Evolutionary conservation across 345 rosid species (phyloP), one percentile per base, ranked within the genome.

Genomic region (Eutrema yunnanense): DNA sequence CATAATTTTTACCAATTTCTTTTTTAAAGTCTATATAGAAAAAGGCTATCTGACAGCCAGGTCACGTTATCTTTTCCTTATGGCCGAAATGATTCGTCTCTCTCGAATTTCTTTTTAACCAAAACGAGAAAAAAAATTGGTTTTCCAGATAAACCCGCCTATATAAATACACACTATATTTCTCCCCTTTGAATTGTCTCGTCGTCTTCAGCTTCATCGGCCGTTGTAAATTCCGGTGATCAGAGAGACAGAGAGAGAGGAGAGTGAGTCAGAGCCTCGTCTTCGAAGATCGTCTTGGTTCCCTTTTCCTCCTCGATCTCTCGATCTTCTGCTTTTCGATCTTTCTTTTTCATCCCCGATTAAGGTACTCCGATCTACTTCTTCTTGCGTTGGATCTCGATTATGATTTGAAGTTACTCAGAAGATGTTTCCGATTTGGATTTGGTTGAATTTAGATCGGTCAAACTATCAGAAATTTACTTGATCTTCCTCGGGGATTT

Each of bases 41-140:
- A 65, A 60, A 62, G 19, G 64, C 80, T 77, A 80, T 68, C 83
- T 50, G 16, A 60, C 67, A 71, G 79, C 79, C 86, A 81, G 85
- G 84, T 82, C 85, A 86, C 78, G 73, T 78, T 76, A 73, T 79
- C 81, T 61, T 80, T 82, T 74, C 79, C 74, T 60, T 22, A 72
- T 76, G 83, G 79, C 54, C 63, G 74, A 61, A 84, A 83, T 84
- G 86, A 82, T 82, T 78, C 80, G 61, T 70, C 68, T 9, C 13
- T 66, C 37, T 57, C 71, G 36, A 59, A 10, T 34, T 51, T 43
- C 36, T 33, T 30, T 8, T 32, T 12, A 40, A 16, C 52, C 16
- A 49, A 22, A 49, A 48, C 2, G 6, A 33, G 6, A 19, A 49
- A 13, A 8, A 8, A 3, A 19, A 83, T 69, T 72, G 62, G 69